Base-by-base conservation (phyloP, 176 grass and related monocot species). In the Olyra latifolia region DNA sequence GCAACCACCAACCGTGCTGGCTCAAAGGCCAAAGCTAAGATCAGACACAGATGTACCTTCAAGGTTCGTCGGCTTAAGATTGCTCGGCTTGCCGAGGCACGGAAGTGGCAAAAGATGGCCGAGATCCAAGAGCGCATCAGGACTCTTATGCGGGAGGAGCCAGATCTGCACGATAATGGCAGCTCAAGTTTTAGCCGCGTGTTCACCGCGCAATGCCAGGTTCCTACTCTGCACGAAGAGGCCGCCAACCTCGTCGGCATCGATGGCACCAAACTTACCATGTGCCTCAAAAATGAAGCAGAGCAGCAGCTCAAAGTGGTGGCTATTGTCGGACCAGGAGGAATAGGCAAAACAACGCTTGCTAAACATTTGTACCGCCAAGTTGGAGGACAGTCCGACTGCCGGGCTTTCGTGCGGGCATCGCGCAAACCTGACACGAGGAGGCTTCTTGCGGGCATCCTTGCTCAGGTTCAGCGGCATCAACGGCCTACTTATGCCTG, bases 261-360 rank as follows among this genome's bases (percentile, higher is more conserved):
- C 0, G 24, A 69, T 1, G 64, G 17, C n/a, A 10, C 0, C 12
- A 52, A 80, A 6, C 38, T 80, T 19, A 29, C 10, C 5, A 23
- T 43, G 32, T 13, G 15, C 49, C 78, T 70, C 41, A 70, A 38
- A 10, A 0, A 44, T 4, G 9, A 60, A 10, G 53, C 4, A 9
- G 49, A 80, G 3, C 24, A 71, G 12, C 40, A 81, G 53, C 54
- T 81, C 19, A 71, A 81, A 35, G 66, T 81, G 24, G 40, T 81
- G 6, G 29, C 54, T 19, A 56, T 81, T 23, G 41, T 60, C 6
- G 79, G 79, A 23, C 40, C 41, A 10, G 66, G 48, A 60, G 78
- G 78, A 0, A 38, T 60, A 22, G 78, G 78, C 4, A 81, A 81
- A 39, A 81, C 66, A 24, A 71, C 78, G 7, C 65, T 81, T 48